phyloP scores from a whole-genome alignment of 1,284 basidiomycete species.

The Boletus sp. region DNA sequence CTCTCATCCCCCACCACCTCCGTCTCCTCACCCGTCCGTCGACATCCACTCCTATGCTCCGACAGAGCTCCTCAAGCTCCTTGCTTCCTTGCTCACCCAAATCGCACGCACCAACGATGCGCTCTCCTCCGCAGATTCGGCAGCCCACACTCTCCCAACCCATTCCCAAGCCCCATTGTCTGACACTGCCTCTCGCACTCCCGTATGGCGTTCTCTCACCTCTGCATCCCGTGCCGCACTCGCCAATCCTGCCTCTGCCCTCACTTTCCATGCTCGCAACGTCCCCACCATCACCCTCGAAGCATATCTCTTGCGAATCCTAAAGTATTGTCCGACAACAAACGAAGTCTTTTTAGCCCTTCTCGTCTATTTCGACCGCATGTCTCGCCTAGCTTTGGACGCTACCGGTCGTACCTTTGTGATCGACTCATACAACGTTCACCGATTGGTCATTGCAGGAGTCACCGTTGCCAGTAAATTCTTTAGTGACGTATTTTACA shows the following conservation, averaged over 20 bases:
- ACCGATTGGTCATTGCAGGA: conserved; percentile 93
- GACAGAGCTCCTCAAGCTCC: conserved; percentile 74
- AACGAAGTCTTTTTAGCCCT: conserved; percentile 96
- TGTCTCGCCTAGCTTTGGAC: conserved; percentile 68
- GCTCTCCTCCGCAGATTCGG: conserved; percentile 26
- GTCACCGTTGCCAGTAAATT: conserved; percentile 99
- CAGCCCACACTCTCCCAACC: conserved; percentile 26
- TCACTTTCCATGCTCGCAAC: conserved; percentile 95
- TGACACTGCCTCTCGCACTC: conserved; percentile 29
- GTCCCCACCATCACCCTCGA: conserved; percentile 94
- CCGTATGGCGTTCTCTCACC: conserved; percentile 64
- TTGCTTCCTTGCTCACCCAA: conserved; percentile 87
- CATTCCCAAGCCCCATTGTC: conserved; percentile 30
- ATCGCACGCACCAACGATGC: conserved; percentile 89
- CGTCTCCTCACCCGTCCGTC: conserved; percentile 28
- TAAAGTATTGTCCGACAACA: conserved; percentile 97
- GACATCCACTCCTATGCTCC: conserved; percentile 67
- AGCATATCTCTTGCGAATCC: conserved; percentile 89
- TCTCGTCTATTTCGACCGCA: conserved; percentile 95
- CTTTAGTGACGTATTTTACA: conserved; percentile 98
- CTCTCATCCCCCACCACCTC: conserved; percentile 8
- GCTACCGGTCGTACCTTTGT: conserved; percentile 76
- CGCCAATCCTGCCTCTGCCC: conserved; percentile 73
- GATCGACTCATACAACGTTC: conserved; percentile 96
- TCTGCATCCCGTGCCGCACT: conserved; percentile 79